These are phyloP conservation scores for Cercospora sp. DNA, from an alignment of 2,329 filamentous ascomycete genomes.

Conservation along the genomic window DNA sequence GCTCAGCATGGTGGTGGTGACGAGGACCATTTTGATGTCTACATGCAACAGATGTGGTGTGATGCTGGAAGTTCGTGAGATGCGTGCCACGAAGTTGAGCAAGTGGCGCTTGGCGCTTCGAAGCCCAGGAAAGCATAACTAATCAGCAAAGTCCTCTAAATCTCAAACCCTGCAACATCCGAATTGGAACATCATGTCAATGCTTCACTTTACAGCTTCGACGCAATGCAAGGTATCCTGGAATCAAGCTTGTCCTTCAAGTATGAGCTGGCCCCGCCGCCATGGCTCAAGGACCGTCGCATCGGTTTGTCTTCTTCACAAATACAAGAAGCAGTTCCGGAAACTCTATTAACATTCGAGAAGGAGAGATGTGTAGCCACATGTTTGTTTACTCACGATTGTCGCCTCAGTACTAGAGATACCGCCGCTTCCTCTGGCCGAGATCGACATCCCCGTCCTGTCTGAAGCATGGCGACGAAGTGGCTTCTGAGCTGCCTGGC, in stretches of 20 bases:
- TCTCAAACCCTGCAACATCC: not conserved
- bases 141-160: not conserved
- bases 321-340: not conserved
- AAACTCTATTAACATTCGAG: not conserved
- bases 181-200: not conserved
- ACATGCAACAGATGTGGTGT: not conserved
- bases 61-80: not conserved
- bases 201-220: not conserved
- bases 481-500: not conserved
- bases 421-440: not conserved
- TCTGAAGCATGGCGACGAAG: not conserved
- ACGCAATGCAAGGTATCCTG: not conserved
- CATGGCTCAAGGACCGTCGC: not conserved
- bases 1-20: not conserved
- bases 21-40: not conserved
- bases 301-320: not conserved
- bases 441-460: not conserved
- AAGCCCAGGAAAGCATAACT: not conserved
- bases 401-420: not conserved
- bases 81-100: not conserved
- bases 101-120: not conserved
- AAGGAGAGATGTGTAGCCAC: not conserved
- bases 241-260: not conserved
- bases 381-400: not conserved
- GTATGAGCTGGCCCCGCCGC: not conserved